phyloP scores from a whole-genome alignment of 495 filamentous ascomycete genomes.

The Hyaloscypha bicolor region DNA sequence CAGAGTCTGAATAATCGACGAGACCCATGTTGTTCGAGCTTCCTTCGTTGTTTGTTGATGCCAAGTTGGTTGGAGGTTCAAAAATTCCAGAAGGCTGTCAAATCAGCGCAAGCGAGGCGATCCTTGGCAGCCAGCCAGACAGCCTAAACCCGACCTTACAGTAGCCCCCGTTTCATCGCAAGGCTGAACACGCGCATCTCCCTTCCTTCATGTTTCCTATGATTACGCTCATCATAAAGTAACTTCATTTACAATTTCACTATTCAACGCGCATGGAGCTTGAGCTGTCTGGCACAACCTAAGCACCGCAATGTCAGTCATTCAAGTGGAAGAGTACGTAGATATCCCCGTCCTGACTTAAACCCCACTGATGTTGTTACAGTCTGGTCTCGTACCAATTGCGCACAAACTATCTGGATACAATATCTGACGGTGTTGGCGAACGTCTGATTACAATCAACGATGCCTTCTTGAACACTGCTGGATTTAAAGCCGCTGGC shows the following conservation, averaged over 20 bases:
- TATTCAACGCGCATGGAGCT: neutral
- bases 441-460: constrained; percentile 94
- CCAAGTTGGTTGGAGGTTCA: neutral
- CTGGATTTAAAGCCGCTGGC: constrained; percentile 93
- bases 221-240: neutral
- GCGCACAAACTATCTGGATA: constrained; percentile 85
- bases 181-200: constrained; percentile 12
- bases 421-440: constrained; percentile 92
- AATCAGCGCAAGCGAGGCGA: neutral
- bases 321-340: constrained; percentile 94
- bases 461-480: constrained; percentile 84
- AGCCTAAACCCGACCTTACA: neutral
- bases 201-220: neutral
- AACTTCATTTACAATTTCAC: neutral
- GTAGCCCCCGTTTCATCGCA: constrained; percentile 4
- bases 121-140: neutral
- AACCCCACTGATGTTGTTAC: constrained; percentile 9
- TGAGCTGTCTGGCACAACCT: constrained; percentile 12
- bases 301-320: constrained; percentile 71
- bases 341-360: neutral
- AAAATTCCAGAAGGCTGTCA: constrained; percentile 13
- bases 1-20: constrained; percentile 85
- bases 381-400: constrained; percentile 94
- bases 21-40: constrained; percentile 59
- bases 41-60: neutral